These are phyloP conservation scores for Rhodotorula kratochvilovae DNA, from an alignment of 768 basidiomycete genomes.

Conservation along the genomic window DNA sequence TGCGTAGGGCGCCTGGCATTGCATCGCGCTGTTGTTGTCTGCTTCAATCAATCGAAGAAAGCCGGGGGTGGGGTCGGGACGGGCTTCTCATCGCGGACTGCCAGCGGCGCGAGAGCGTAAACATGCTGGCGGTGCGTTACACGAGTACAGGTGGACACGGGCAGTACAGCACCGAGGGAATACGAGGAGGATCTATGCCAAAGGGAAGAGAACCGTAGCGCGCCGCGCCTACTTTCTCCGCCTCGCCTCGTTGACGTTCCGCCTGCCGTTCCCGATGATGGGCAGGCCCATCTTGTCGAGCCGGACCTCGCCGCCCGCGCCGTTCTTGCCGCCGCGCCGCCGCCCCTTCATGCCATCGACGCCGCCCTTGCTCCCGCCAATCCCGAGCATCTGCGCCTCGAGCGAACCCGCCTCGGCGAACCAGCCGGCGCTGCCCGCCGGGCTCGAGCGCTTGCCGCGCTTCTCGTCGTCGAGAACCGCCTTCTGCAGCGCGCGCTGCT, in stretches of 20 bases:
- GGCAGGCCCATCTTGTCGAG: slow-evolving; percentile 62
- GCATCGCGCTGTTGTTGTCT: too few species aligned
- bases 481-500: slow-evolving; percentile 71
- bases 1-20: too few species aligned
- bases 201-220: not conserved
- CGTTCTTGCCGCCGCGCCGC: slow-evolving; percentile 35
- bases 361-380: slow-evolving; percentile 53
- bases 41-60: too few species aligned
- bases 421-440: slow-evolving; percentile 8
- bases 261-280: slow-evolving; percentile 75
- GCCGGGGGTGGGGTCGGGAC: too few species aligned
- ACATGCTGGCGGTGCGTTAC: too few species aligned
- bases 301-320: slow-evolving; percentile 32
- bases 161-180: not conserved
- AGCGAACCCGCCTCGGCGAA: slow-evolving; percentile 29
- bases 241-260: slow-evolving; percentile 77
- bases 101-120: too few species aligned
- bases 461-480: slow-evolving; percentile 50
- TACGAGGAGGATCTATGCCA: not conserved
- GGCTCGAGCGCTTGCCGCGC: slow-evolving; percentile 3
- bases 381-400: slow-evolving; percentile 39
- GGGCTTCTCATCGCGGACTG: too few species aligned
- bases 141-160: not conserved
- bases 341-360: slow-evolving; percentile 60
- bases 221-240: slow-evolving; percentile 49